A percentile compares a stretch with the other conserved stretches of the same genome.
phyloP scores from a whole-genome alignment of 129 eudicot species.

The Arctium minus region DNA sequence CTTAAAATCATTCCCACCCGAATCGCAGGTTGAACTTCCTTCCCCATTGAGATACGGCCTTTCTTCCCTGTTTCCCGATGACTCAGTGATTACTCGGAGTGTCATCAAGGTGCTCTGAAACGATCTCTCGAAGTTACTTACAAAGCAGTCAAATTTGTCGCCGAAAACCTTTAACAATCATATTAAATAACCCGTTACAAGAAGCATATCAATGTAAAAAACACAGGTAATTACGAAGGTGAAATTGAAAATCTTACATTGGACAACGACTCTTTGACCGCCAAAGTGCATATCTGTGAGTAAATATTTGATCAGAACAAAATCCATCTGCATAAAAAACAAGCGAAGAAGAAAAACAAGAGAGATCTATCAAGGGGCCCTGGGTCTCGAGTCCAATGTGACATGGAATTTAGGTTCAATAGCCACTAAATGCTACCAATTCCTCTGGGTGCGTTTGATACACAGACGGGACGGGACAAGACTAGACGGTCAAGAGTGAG shows the following conservation, averaged over 20 bases:
- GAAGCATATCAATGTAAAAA: neutral
- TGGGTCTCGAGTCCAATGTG: neutral
- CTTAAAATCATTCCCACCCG: conserved; percentile 2
- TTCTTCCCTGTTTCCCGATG: conserved; percentile 29
- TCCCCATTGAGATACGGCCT: conserved; percentile 23
- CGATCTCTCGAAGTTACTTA: conserved; percentile 69
- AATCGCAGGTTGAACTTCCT: conserved; percentile 14
- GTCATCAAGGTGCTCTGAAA: conserved; percentile 88
- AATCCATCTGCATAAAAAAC: neutral
- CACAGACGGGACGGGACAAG: too few relatives aligned
- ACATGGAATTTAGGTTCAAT: neutral
- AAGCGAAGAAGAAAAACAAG: neutral
- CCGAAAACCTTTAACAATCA: conserved; percentile 53
- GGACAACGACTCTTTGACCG: conserved; percentile 76
- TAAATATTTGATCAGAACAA: conserved; percentile 6
- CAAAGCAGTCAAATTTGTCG: conserved; percentile 71
- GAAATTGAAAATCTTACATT: conserved; percentile 52
- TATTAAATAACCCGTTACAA: conserved; percentile 1
- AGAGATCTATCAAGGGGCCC: neutral
- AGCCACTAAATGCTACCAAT: too few relatives aligned
- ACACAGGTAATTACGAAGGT: neutral
- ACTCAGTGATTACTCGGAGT: conserved; percentile 53
- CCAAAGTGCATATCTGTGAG: conserved; percentile 77
- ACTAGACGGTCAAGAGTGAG: too few relatives aligned
- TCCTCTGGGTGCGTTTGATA: neutral